Evolutionary conservation across 495 filamentous ascomycete species (phyloP).

Genomic region (Cudoniella acicularis): DNA sequence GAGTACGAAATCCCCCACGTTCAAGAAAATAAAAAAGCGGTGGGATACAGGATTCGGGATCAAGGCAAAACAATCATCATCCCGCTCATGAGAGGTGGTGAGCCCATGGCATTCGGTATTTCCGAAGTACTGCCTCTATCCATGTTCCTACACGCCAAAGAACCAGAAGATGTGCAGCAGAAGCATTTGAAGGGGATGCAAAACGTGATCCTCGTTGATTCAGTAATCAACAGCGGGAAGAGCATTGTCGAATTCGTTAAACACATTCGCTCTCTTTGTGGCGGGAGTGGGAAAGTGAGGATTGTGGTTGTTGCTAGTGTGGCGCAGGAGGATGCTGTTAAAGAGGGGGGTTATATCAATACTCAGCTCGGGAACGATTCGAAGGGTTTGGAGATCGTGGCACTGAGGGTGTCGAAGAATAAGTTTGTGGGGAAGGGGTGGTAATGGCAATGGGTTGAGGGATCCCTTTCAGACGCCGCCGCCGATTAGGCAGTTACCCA

Average conservation of each 20-base stretch:
- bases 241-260: slow-evolving; percentile 50
- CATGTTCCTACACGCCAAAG: slow-evolving; percentile 52
- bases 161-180: slow-evolving; percentile 40
- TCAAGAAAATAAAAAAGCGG: slow-evolving; percentile 39
- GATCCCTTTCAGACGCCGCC: no score
- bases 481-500: no score
- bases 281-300: slow-evolving; percentile 36
- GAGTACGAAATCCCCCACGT: slow-evolving; percentile 45
- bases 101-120: slow-evolving; percentile 64
- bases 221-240: slow-evolving; percentile 57
- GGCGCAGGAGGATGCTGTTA: slow-evolving; percentile 42
- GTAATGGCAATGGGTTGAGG: no score
- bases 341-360: slow-evolving; percentile 21
- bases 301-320: slow-evolving; percentile 58
- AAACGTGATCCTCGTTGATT: slow-evolving; percentile 57
- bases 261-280: slow-evolving; percentile 44
- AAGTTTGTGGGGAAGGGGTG: slow-evolving; percentile 51
- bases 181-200: slow-evolving; percentile 38
- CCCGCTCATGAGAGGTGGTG: slow-evolving; percentile 62
- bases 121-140: slow-evolving; percentile 51
- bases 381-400: slow-evolving; percentile 38
- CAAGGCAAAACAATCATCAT: slow-evolving; percentile 56
- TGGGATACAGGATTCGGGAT: slow-evolving; percentile 50
- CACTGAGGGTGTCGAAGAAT: slow-evolving; percentile 52
- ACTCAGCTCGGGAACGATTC: slow-evolving; percentile 25